These are phyloP conservation scores for Anthracocystis setariae DNA, from an alignment of 1,284 basidiomycete genomes.

Conservation along the genomic window DNA sequence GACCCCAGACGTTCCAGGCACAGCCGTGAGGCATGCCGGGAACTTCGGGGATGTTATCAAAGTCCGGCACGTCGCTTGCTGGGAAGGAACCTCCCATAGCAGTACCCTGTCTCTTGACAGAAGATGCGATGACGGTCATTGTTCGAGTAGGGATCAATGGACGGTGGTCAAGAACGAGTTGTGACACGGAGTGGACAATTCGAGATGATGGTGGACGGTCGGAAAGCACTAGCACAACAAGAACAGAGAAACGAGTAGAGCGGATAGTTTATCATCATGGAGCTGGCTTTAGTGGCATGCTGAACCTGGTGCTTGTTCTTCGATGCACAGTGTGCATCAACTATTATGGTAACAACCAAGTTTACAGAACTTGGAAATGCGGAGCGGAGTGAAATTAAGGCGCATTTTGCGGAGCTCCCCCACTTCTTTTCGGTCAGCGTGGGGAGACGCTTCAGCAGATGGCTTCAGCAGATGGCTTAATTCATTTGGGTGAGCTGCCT, in stretches of 20 bases:
- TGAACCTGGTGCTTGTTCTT: conserved; percentile 2
- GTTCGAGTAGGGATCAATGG: conserved; percentile 1
- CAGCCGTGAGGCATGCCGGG: conserved; percentile 43
- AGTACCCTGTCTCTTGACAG: not conserved
- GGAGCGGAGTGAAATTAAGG: conserved; percentile 2
- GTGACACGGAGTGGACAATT: too few species aligned
- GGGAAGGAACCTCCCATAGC: conserved; percentile 7
- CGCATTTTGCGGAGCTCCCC: conserved; percentile 13
- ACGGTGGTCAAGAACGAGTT: too few species aligned
- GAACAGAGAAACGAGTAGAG: too few species aligned
- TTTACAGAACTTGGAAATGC: conserved; percentile 1
- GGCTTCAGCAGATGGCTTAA: too few species aligned
- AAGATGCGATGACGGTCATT: conserved; percentile 1
- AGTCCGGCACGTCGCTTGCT: conserved; percentile 17
- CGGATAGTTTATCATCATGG: not conserved
- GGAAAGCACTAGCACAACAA: too few species aligned
- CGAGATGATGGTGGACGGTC: too few species aligned
- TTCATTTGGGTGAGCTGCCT: too few species aligned
- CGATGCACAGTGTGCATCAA: too few species aligned
- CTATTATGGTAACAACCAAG: too few species aligned
- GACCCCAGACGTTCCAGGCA: conserved; percentile 43
- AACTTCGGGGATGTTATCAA: conserved; percentile 32
- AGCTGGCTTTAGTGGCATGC: not conserved
- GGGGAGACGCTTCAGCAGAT: conserved; percentile 8
- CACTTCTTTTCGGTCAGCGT: conserved; percentile 13